Conservation (phyloP, 495 filamentous ascomycete genomes). For the Cenococcum geophilum region DNA sequence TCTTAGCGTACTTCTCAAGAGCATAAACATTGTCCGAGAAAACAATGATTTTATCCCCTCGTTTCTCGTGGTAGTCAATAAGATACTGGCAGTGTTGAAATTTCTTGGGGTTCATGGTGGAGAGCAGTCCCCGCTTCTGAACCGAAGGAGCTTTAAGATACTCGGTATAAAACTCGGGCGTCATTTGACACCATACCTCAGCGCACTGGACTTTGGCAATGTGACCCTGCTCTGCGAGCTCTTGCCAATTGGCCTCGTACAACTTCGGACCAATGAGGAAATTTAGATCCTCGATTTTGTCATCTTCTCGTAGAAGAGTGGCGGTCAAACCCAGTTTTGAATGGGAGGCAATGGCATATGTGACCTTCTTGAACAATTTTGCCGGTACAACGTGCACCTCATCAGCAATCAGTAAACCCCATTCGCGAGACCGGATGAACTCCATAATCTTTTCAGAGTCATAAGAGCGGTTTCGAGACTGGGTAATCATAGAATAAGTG, state of each 20-base stretch:
- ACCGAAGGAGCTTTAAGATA: constrained; percentile 69
- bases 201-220: constrained; percentile 97
- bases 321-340: constrained; percentile 96
- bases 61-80: constrained; percentile 93
- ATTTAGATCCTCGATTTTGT: constrained; percentile 96
- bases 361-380: constrained; percentile 89
- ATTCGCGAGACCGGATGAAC: constrained; percentile 84
- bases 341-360: constrained; percentile 83
- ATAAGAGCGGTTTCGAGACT: constrained; percentile 76
- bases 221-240: constrained; percentile 91
- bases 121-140: constrained; percentile 66
- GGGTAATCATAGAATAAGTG: constrained; percentile 97
- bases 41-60: constrained; percentile 97
- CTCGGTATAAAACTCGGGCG: constrained; percentile 92
- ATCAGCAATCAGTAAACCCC: constrained; percentile 96
- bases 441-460: constrained; percentile 98
- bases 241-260: constrained; percentile 99
- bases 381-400: constrained; percentile 98
- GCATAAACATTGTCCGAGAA: constrained; percentile 99
- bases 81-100: constrained; percentile 96
- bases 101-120: constrained; percentile 96
- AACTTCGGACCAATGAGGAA: constrained; percentile 97
- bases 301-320: constrained; percentile 89
- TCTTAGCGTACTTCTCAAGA: constrained; percentile 74
- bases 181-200: constrained; percentile 99